A percentile compares a stretch with the other conserved stretches of the same genome.
These are phyloP conservation scores for Astrothelium subdiscretum DNA, from an alignment of 495 filamentous ascomycete genomes.

Conservation along the genomic window DNA sequence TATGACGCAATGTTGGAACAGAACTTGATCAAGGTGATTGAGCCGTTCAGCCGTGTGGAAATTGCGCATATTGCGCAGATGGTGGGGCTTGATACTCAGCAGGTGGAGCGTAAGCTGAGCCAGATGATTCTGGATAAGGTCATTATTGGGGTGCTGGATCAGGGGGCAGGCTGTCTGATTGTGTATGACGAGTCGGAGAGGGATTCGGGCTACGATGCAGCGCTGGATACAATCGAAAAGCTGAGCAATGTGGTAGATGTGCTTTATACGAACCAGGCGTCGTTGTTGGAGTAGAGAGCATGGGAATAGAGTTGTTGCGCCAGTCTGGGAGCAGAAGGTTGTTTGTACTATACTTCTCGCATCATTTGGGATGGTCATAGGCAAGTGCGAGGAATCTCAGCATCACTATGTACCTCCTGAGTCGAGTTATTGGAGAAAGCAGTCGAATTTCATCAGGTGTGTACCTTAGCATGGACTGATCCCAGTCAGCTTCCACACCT, in stretches of 20 bases:
- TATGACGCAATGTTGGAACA: conserved; percentile 99
- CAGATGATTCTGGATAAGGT: conserved; percentile 99
- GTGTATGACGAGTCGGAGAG: conserved; percentile 90
- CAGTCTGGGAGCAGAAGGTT: background rate
- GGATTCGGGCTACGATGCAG: conserved; percentile 88
- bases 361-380: background rate
- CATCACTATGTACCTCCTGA: background rate
- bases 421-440: no score
- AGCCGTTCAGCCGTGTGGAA: conserved; percentile 93
- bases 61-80: conserved; percentile 94
- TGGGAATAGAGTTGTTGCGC: background rate
- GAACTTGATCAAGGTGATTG: conserved; percentile 98
- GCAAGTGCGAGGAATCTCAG: no score
- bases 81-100: conserved; percentile 87
- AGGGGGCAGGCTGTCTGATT: conserved; percentile 93
- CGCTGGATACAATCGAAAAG: conserved; percentile 91
- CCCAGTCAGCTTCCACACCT: background rate
- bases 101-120: conserved; percentile 93
- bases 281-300: conserved; percentile 65
- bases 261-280: conserved; percentile 94
- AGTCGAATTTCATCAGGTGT: no score
- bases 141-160: conserved; percentile 92
- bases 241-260: conserved; percentile 95
- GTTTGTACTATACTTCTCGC: conserved; percentile 3
- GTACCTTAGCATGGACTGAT: no score